Evolutionary conservation across 352 stramenopile species (phyloP).

Genomic region (Pythium utonaiense): DNA sequence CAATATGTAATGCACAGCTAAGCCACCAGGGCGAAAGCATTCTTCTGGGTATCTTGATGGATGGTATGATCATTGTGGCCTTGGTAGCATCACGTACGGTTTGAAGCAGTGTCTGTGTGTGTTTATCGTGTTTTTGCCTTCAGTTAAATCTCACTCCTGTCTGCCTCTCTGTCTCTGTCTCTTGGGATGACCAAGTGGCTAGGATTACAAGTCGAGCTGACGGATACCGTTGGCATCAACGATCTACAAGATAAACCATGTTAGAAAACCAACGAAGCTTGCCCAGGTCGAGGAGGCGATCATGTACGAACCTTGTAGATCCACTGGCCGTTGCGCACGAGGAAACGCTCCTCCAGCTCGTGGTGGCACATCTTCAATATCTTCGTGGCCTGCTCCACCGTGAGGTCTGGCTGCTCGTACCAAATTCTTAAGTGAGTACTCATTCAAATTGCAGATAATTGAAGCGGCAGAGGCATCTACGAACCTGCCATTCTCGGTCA

Average conservation of each 20-base stretch:
- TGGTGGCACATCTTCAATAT: conserved; percentile 78
- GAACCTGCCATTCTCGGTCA: conserved; percentile 80
- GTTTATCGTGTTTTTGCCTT: no score
- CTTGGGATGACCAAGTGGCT: background rate
- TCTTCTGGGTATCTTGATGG: no score
- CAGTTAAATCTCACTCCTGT: no score
- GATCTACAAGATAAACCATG: conserved; percentile 30
- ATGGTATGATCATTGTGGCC: background rate
- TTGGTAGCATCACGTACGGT: background rate
- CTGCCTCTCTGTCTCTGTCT: background rate
- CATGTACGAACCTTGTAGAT: conserved; percentile 58
- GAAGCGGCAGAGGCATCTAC: no score
- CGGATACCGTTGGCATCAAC: conserved; percentile 67
- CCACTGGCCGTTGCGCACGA: conserved; percentile 86
- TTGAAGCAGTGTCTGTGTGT: no score
- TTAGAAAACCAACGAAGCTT: background rate
- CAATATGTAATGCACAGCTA: no score
- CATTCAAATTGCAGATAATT: no score
- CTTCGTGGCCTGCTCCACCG: conserved; percentile 63
- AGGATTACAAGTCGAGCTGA: conserved; percentile 48
- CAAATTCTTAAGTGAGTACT: background rate
- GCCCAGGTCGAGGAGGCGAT: background rate
- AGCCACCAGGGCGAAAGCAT: no score
- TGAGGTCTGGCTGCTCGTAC: conserved; percentile 60
- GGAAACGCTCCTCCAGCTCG: conserved; percentile 81